Conservation (phyloP, 129 eudicot species). For the Chrysanthemum seticuspe region DNA sequence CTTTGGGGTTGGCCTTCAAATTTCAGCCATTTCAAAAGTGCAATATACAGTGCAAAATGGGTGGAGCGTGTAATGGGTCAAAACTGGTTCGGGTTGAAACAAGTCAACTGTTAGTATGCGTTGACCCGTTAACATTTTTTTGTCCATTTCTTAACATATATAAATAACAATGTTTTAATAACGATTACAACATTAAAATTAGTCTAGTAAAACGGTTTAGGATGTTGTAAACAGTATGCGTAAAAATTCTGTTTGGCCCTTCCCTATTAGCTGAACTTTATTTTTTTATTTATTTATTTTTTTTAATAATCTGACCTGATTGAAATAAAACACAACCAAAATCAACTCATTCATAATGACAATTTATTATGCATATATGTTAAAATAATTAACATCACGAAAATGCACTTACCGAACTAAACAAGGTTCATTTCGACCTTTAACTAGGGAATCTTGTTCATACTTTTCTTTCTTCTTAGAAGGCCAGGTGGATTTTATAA, state of each 20-base stretch:
- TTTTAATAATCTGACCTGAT: neutral
- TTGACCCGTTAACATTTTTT: no score
- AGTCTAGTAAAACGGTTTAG: neutral
- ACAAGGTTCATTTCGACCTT: conserved; percentile 99
- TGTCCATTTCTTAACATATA: no score
- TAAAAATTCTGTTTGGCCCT: neutral
- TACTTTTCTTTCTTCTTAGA: conserved; percentile 95
- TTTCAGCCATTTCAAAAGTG: no score
- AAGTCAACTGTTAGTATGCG: no score
- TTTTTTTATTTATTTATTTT: no score
- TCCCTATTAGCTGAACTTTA: neutral
- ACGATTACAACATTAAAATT: no score
- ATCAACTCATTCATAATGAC: neutral
- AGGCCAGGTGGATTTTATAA: conserved; percentile 75
- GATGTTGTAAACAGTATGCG: neutral
- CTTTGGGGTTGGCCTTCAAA: neutral
- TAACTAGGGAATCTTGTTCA: conserved; percentile 73
- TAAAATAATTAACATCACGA: neutral
- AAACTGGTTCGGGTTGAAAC: no score
- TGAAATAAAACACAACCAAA: neutral
- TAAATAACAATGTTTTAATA: no score
- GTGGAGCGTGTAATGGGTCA: no score
- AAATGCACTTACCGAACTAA: conserved; percentile 67
- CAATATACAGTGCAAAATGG: no score
- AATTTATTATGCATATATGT: no score